Base-by-base conservation (phyloP, 768 basidiomycete genomes). In the Mycena kentingensis region DNA sequence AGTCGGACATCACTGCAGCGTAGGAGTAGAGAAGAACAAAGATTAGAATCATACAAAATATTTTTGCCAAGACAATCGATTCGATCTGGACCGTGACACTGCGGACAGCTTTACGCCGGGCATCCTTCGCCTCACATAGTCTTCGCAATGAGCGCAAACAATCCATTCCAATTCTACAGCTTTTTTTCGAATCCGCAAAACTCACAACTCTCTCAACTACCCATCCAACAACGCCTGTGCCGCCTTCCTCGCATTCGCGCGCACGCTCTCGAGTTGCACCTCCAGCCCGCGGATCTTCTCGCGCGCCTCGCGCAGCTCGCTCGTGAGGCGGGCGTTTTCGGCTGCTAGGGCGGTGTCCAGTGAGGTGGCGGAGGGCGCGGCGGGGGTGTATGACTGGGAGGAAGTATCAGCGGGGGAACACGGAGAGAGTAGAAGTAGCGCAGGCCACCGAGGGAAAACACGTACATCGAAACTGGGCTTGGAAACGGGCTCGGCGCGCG, bases 211-310 rank as follows among this genome's bases (percentile, higher is more conserved):
- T 52, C 50, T 34, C 32, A n/a, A 10, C 37, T 39, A 67, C 39
- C 62, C 65, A 47, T 71, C 68, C 55, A 78, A 61, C 57, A 92
- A 66, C 31, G 85, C 74, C 65, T 87, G 81, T 12, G 87, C 86
- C 2, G 89, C 90, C 64, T 82, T 88, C 62, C 81, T 76, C 51
- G 90, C 88, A 62, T 92, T 93, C 16, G 84, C 83, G 52, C 80
- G 80, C 58, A 90, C 67, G 13, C 77, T 75, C 71, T 93, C 90
- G 18, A 93, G 82, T 71, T 91, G 88, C 52, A 93, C 65, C 71
- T 94, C 92, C 44, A 95, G 69, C 61, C 86, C 86, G 52, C 93
- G 77, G 47, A 95, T 93, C 73, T 88, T 83, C 69, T 85, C 84
- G 32, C 87, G 78, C 28, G 90, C 87, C 22, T 92, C 91, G 25